These are phyloP conservation scores for Pythium angustatum DNA, from an alignment of 352 stramenopile species.

Conservation along the genomic window DNA sequence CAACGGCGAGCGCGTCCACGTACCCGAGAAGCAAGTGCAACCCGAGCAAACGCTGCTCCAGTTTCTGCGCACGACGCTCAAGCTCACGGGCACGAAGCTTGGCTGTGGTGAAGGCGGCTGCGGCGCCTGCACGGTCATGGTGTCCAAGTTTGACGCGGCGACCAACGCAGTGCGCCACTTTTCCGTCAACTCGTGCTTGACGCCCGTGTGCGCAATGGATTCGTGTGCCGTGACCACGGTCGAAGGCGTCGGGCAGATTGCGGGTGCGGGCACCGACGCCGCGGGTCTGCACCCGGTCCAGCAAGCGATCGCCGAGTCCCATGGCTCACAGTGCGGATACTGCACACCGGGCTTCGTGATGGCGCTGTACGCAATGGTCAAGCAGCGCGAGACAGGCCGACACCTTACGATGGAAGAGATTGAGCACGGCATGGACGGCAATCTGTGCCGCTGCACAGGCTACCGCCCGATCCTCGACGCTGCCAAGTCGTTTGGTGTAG, in stretches of 20 bases:
- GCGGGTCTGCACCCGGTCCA: slow-evolving; percentile 84
- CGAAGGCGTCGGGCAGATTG: slow-evolving; percentile 65
- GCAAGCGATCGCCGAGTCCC: slow-evolving; percentile 85
- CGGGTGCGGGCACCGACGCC: slow-evolving; percentile 31
- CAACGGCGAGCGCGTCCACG: slow-evolving; percentile 58
- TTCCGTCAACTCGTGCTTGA: slow-evolving; percentile 89
- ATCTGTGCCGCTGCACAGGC: slow-evolving; percentile 95
- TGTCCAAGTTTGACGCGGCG: slow-evolving; percentile 68
- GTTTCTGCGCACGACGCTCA: slow-evolving; percentile 72
- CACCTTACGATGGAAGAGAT: slow-evolving; percentile 86
- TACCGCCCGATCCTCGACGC: slow-evolving; percentile 85
- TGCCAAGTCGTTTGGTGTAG: slow-evolving; percentile 83
- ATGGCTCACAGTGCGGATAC: slow-evolving; percentile 95
- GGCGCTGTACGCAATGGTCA: slow-evolving; percentile 82
- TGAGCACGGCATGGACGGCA: slow-evolving; percentile 94
- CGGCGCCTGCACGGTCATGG: slow-evolving; percentile 95
- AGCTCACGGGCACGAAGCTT: slow-evolving; percentile 84
- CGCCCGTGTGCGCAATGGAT: slow-evolving; percentile 82
- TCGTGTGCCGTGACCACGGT: slow-evolving; percentile 85
- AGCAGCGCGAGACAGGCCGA: slow-evolving; percentile 65
- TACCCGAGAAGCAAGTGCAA: slow-evolving; percentile 51
- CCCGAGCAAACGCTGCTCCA: slow-evolving; percentile 83
- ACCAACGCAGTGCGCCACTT: slow-evolving; percentile 54
- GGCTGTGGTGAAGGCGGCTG: slow-evolving; percentile 96
- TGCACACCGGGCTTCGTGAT: slow-evolving; percentile 91